Evolutionary conservation across 148 eudicot genomes (phyloP), one percentile per base, ranked within the genome.

Genomic region (Pouteria glomerata): DNA sequence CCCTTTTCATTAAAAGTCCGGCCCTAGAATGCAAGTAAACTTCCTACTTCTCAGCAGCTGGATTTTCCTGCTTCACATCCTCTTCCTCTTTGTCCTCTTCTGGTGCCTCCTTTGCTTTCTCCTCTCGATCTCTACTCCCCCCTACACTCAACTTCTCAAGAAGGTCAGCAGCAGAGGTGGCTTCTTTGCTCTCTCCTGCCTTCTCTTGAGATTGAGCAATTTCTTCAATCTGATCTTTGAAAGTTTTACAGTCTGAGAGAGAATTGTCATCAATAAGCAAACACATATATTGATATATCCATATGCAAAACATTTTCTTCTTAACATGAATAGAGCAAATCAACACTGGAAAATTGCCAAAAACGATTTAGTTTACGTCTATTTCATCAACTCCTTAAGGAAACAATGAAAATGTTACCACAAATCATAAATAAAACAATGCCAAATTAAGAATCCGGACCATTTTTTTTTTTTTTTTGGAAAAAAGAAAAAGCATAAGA

Each of bases 201-300:
- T 34, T 42, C 16, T 41, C 33, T 39, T 21, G 31, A 2, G 68
- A 39, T 39, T 63, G 31, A 41, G 68, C 68, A 10, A 63, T 51
- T 63, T 63, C 68, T 42, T 63, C 68, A 33, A 63, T 3, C 51
- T 63, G 39, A 2, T 63, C 68, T 63, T 63, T 63, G 68, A 63
- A 63, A 23, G 33, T 41, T 42, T 42, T 63, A 34, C 68, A 63
- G 51, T 63, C 68, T 63, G 51, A 62, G 23, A 6, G 19, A 23
- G 19, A 18, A 23, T 16, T 21, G 23, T 16, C 3, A 51, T 1
- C 55, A 51, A 51, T 16, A 51, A 51, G 23, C 21, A 51, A 51
- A 51, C 3, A 18, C 2, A 16, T n/a, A 51, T n/a, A 51, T 3
- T 51, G n/a, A 0, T n/a, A 18, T 51, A 51, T 18, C 55, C 1